Evolutionary conservation across 2,329 filamentous ascomycete species (phyloP), one percentile per base, ranked within the genome.

Genomic region (Plenodomus tracheiphilus): DNA sequence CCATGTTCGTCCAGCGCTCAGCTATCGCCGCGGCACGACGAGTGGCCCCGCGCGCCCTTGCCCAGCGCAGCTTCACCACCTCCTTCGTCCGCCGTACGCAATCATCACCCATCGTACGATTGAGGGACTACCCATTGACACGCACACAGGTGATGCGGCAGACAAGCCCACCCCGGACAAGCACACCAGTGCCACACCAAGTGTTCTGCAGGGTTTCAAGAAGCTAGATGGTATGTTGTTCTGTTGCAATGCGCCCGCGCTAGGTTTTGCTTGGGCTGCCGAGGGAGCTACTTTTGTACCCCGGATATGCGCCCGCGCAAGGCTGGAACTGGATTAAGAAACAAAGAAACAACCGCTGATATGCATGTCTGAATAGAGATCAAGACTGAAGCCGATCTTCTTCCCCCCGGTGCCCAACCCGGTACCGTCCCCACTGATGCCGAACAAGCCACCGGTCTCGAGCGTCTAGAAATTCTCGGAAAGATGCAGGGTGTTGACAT

Each of bases 401-500:
- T 95, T 60, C 84, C 88, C 58, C 89, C 91, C 28, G 94, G 94
- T 80, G 91, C 88, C 66, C 76, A 83, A 66, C 79, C 85, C 59
- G 93, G 94, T 72, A 89, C 88, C 74, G 81, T 99, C 62, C 91
- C 94, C 62, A 95, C 90, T 78, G 94, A 99, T 77, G 77, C 96
- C 73, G 91, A 97, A 76, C 94, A 99, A 77, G 80, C 94, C 52
- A 97, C 94, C 66, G 94, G 94, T 89, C 83, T 97, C 53, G 94
- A 99, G 83, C 92, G 94, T 85, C 85, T 99, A 66, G 94, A 99
- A 79, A 94, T 99, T 71, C 83, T 99, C 74, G 94, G 94, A 79
- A 99, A 99, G 86, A 96, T 97, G 88, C 91, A 97, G 82, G 92
- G 94, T 62, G 81, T 97, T 68, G 94, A 99, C 74, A 82, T 97